Percentiles rank a stretch among this genome's conserved stretches.
Conservation (phyloP, 768 basidiomycete genomes). For the Xerocomellus intermedius region DNA sequence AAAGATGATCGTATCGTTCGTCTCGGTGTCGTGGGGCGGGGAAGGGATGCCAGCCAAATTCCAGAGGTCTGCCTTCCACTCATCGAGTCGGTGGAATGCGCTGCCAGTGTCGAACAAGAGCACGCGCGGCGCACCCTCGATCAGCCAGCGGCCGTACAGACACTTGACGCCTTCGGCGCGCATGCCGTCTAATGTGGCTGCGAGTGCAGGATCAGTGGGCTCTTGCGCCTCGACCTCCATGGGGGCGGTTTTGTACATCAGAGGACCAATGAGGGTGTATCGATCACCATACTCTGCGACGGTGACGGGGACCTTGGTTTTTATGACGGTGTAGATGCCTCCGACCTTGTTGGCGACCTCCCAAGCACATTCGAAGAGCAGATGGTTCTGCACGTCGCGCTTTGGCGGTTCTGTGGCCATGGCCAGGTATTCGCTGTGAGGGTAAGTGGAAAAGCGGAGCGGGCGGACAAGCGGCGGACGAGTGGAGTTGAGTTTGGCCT, state of each 20-base stretch:
- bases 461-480: not conserved
- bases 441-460: not conserved
- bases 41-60: slow-evolving; percentile 97
- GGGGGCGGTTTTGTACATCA: slow-evolving; percentile 96
- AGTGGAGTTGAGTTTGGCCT: slow-evolving; percentile 7
- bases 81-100: slow-evolving; percentile 84
- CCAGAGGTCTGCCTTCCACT: slow-evolving; percentile 99
- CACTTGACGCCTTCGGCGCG: slow-evolving; percentile 87
- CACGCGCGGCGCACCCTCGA: slow-evolving; percentile 94
- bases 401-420: slow-evolving; percentile 31
- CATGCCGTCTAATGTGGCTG: slow-evolving; percentile 78
- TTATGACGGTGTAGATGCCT: slow-evolving; percentile 99
- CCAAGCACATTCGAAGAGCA: slow-evolving; percentile 96
- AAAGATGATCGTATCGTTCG: slow-evolving; percentile 97
- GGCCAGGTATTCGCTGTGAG: not conserved
- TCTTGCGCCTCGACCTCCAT: slow-evolving; percentile 98
- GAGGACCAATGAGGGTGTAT: slow-evolving; percentile 96
- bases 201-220: slow-evolving; percentile 76
- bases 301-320: slow-evolving; percentile 98
- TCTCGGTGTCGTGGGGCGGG: slow-evolving; percentile 95
- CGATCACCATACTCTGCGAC: slow-evolving; percentile 93
- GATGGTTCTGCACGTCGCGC: slow-evolving; percentile 74
- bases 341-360: slow-evolving; percentile 99
- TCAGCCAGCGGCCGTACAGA: slow-evolving; percentile 96
- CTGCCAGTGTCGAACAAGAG: slow-evolving; percentile 95